phyloP scores from a whole-genome alignment of 2,329 filamentous ascomycete species.

The Penicillium frequentans region DNA sequence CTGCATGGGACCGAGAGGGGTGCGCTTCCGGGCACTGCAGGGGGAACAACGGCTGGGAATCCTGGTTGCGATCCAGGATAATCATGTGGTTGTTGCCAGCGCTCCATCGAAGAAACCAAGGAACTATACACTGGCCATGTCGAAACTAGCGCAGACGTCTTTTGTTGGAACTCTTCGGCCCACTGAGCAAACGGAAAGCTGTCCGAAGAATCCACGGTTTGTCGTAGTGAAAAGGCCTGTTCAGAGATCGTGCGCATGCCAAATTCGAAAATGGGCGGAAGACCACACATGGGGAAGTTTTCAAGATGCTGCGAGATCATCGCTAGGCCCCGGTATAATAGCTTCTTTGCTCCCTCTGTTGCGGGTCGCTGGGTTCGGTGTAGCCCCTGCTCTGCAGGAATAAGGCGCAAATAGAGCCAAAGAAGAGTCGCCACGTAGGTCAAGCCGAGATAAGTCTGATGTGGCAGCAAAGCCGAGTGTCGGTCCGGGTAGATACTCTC shows the following conservation, averaged over 20 bases:
- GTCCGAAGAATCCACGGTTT: constrained; percentile 27
- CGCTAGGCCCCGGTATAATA: constrained; percentile 36
- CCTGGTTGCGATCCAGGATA: constrained; percentile 6
- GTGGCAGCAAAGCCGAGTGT: constrained; percentile 38
- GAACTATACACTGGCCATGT: constrained; percentile 38
- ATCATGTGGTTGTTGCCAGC: constrained; percentile 26
- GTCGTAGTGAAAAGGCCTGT: constrained; percentile 32
- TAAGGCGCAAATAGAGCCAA: constrained; percentile 36
- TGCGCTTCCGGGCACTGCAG: constrained; percentile 1
- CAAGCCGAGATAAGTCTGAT: constrained; percentile 40
- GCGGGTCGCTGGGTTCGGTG: constrained; percentile 34
- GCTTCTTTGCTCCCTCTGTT: constrained; percentile 37
- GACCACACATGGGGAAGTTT: constrained; percentile 37
- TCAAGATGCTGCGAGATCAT: constrained; percentile 39
- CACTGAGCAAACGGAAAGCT: constrained; percentile 37
- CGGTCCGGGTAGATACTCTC: constrained; percentile 39
- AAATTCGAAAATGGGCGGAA: constrained; percentile 41
- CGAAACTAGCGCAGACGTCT: constrained; percentile 24
- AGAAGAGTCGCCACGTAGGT: constrained; percentile 39
- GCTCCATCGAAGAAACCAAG: constrained; percentile 29
- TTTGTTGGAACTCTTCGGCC: constrained; percentile 34
- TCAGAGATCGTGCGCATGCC: constrained; percentile 37
- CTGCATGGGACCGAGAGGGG: constrained; percentile 8
- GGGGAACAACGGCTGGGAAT: background rate
- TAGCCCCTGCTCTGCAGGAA: constrained; percentile 31